These are phyloP conservation scores for Nicotiana benthamiana DNA, from an alignment of 257 asterid genomes.

Conservation along the genomic window DNA sequence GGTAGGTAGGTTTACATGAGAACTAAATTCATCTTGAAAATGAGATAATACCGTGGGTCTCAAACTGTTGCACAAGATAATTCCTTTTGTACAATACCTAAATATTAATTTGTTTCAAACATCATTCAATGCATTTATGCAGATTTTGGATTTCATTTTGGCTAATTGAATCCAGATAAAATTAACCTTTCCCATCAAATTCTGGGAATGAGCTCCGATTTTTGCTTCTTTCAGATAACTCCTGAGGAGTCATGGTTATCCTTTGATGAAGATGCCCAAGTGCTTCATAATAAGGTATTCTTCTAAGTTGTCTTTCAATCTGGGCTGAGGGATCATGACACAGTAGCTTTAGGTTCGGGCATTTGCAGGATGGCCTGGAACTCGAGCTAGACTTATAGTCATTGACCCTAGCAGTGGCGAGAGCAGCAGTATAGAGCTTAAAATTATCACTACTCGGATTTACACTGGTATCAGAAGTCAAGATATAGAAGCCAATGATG, in stretches of 20 bases:
- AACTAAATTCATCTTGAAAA: not conserved
- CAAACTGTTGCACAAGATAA: not conserved
- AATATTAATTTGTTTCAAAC: not conserved
- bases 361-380: slow-evolving; percentile 99
- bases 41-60: not conserved
- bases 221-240: slow-evolving; percentile 44
- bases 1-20: not conserved
- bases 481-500: slow-evolving; percentile 39
- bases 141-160: not conserved
- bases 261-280: slow-evolving; percentile 55
- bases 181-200: not conserved
- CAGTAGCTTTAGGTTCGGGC: slow-evolving; percentile 81
- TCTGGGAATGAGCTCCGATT: not conserved
- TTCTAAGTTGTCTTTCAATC: slow-evolving; percentile 12
- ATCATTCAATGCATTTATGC: not conserved
- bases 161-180: not conserved
- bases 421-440: slow-evolving; percentile 46
- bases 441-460: slow-evolving; percentile 73
- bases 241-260: slow-evolving; percentile 85
- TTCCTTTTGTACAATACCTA: not conserved
- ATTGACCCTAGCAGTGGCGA: slow-evolving; percentile 36
- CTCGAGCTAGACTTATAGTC: slow-evolving; percentile 62
- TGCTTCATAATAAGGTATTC: slow-evolving; percentile 85
- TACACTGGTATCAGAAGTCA: slow-evolving; percentile 16
- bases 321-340: slow-evolving; percentile 28